Percentiles rank a stretch among this genome's conserved stretches.
phyloP scores from a whole-genome alignment of 768 basidiomycete genomes.

The Auriculariales sp. region DNA sequence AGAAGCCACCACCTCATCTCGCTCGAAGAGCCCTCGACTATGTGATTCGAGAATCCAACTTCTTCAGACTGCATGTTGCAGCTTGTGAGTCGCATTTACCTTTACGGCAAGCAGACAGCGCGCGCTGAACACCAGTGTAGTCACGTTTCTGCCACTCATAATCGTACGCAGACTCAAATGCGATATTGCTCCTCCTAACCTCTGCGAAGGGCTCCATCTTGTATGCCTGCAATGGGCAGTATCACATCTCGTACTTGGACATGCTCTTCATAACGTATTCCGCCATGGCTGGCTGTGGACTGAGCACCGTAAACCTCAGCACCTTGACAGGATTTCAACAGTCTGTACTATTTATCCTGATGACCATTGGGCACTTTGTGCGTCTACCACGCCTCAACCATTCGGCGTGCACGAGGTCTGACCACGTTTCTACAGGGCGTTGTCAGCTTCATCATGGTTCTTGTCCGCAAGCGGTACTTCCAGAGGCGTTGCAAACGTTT shows the following conservation, averaged over 20 bases:
- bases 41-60: slow-evolving; percentile 10
- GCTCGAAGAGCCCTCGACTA: background rate
- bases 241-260: slow-evolving; percentile 20
- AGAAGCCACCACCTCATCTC: too few relatives aligned
- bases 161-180: background rate
- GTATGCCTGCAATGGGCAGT: slow-evolving; percentile 15
- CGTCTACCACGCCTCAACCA: background rate
- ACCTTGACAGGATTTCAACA: slow-evolving; percentile 19
- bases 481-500: background rate
- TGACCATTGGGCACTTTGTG: slow-evolving; percentile 16
- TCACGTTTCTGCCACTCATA: slow-evolving; percentile 13
- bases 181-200: background rate
- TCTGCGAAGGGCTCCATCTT: slow-evolving; percentile 15
- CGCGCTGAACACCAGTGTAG: too few relatives aligned
- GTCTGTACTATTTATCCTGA: slow-evolving; percentile 17
- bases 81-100: slow-evolving; percentile 16
- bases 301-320: slow-evolving; percentile 20
- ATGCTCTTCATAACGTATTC: slow-evolving; percentile 19
- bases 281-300: slow-evolving; percentile 20
- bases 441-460: slow-evolving; percentile 1
- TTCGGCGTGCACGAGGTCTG: background rate
- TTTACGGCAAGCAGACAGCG: too few relatives aligned
- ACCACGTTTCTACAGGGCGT: background rate
- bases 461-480: slow-evolving; percentile 1
- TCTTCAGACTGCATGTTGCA: slow-evolving; percentile 19